phyloP scores from a whole-genome alignment of 164 flowering plant species.

The Warburgia ugandensis region DNA sequence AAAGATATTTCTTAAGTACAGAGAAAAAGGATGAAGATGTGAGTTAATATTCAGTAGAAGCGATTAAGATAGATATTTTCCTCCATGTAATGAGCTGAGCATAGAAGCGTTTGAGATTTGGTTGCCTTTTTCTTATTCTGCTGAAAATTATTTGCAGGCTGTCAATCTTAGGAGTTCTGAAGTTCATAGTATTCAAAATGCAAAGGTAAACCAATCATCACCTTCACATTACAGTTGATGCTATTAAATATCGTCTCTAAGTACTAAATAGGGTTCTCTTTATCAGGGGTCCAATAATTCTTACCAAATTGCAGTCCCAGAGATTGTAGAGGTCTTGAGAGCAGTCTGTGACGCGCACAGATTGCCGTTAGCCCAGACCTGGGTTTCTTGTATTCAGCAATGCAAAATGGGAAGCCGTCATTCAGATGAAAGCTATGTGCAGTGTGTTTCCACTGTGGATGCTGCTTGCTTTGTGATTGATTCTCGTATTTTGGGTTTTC shows the following conservation, averaged over 20 bases:
- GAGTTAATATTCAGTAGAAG: no score
- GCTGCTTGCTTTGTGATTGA: slow-evolving; percentile 59
- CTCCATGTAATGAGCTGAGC: not conserved
- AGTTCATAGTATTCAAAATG: slow-evolving; percentile 17
- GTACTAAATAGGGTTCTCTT: slow-evolving; percentile 6
- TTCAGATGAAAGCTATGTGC: slow-evolving; percentile 49
- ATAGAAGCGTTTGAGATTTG: not conserved
- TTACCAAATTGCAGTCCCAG: slow-evolving; percentile 43
- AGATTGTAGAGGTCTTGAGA: slow-evolving; percentile 55
- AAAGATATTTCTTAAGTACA: no score
- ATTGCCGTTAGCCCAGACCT: slow-evolving; percentile 85
- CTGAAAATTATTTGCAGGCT: slow-evolving; percentile 47
- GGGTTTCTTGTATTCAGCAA: slow-evolving; percentile 70
- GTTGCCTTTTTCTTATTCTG: not conserved
- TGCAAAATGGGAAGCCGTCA: slow-evolving; percentile 66
- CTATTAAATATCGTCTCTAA: slow-evolving; percentile 2
- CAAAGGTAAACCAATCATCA: slow-evolving; percentile 33
- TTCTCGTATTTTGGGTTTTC: slow-evolving; percentile 45
- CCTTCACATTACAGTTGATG: slow-evolving; percentile 1
- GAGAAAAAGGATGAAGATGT: no score
- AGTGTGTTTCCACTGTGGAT: slow-evolving; percentile 68
- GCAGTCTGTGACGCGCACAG: slow-evolving; percentile 61
- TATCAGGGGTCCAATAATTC: slow-evolving; percentile 34
- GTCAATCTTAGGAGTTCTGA: slow-evolving; percentile 70
- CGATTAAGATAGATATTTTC: not conserved